A percentile compares a stretch with the other conserved stretches of the same genome.
Conservation (phyloP, 1,139 yeast species). For the Saccharomyces pastorianus region DNA sequence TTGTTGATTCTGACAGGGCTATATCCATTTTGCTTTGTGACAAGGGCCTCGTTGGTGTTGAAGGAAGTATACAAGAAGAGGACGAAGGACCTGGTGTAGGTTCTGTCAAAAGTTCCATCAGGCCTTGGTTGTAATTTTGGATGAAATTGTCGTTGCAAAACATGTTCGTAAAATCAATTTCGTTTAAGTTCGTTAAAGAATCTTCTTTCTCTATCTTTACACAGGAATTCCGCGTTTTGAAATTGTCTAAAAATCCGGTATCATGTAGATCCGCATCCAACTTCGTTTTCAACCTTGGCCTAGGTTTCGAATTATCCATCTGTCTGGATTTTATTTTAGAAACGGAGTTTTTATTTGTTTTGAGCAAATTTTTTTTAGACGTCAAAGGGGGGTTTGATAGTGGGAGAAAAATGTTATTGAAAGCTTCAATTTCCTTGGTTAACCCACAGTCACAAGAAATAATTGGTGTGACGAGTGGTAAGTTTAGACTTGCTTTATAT, state of each 20-base stretch:
- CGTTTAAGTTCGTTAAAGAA: slow-evolving; percentile 16
- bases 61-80: background rate
- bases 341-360: background rate
- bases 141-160: slow-evolving; percentile 9
- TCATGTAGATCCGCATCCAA: background rate
- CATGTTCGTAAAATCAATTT: slow-evolving; percentile 31
- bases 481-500: slow-evolving; percentile 25
- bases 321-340: background rate
- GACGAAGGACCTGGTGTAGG: background rate
- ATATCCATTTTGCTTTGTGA: background rate
- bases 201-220: background rate
- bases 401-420: slow-evolving; percentile 1
- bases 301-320: background rate
- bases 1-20: background rate
- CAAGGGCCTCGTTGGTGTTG: background rate
- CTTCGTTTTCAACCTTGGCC: background rate
- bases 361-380: background rate
- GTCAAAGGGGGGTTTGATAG: background rate
- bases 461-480: slow-evolving; percentile 28
- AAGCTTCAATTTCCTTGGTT: slow-evolving; percentile 28
- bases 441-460: slow-evolving; percentile 34
- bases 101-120: background rate
- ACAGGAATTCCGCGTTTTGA: background rate
- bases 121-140: background rate
- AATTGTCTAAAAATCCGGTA: background rate